These are phyloP conservation scores for Phlebiopsis gigantea DNA, from an alignment of 768 basidiomycete genomes.

Conservation along the genomic window DNA sequence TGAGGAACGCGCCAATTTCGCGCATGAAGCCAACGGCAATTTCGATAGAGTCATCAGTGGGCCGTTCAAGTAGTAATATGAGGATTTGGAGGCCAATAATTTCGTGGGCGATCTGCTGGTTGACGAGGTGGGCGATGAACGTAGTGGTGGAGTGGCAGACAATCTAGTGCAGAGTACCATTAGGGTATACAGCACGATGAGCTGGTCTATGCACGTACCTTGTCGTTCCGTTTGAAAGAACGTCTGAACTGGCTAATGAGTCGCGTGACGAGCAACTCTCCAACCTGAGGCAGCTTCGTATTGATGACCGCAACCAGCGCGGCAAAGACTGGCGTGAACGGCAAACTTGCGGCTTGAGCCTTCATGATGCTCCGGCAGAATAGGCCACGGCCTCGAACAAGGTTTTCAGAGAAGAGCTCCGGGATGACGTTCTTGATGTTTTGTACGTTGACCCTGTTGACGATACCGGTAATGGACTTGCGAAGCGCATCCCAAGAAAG, in stretches of 20 bases:
- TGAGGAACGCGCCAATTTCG: constrained; percentile 92
- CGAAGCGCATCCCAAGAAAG: constrained; percentile 97
- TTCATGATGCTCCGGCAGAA: constrained; percentile 97
- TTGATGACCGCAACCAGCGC: constrained; percentile 93
- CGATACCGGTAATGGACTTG: constrained; percentile 98
- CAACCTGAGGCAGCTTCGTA: constrained; percentile 94
- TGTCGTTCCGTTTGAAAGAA: constrained; percentile 95
- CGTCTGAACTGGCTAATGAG: constrained; percentile 93
- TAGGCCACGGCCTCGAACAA: constrained; percentile 88
- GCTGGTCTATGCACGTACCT: constrained; percentile 45
- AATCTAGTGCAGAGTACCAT: constrained; percentile 43
- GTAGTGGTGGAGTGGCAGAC: constrained; percentile 74
- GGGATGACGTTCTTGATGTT: constrained; percentile 95
- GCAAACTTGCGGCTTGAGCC: constrained; percentile 93
- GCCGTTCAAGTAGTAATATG: constrained; percentile 89
- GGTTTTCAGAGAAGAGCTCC: constrained; percentile 89
- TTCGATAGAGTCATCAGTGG: constrained; percentile 97
- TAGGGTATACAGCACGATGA: neutral
- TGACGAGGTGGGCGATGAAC: constrained; percentile 78
- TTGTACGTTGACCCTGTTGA: constrained; percentile 95
- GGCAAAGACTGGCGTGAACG: constrained; percentile 96
- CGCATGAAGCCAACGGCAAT: constrained; percentile 97
- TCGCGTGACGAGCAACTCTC: constrained; percentile 83
- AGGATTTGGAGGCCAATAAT: constrained; percentile 94
- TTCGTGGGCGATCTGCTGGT: constrained; percentile 91